Evolutionary conservation across 2,329 filamentous ascomycete genomes (phyloP), one percentile per base, ranked within the genome.

Genomic region (Aureobasidium sp.): DNA sequence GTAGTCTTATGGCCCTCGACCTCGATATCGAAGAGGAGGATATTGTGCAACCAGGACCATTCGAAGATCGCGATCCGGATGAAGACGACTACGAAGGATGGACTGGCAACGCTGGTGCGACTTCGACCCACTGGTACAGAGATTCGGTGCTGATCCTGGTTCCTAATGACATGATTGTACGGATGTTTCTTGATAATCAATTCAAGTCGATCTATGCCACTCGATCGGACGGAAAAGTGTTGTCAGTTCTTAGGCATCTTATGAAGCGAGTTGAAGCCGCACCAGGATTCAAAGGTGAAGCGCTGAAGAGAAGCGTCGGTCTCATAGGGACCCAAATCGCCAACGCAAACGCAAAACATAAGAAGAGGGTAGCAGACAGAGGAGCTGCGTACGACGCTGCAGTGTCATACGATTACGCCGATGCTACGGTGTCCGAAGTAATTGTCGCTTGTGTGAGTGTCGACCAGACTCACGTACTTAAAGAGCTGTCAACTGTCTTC

Each of bases 51-150:
- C 51, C 58, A 11, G 56, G 60, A 21, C 53, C 56, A 7, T 63
- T 63, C 30, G 57, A 56, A 4, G 41, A 44, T 11, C 44, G 60
- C 16, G 48, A 60, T 2, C 59, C 63, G 10, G 66, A 68, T 42
- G 59, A 61, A 12, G 60, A 66, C 53, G 62, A 64, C 14, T 61
- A 62, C 37, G 58, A 55, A 25, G 60, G 57, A 4, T 64, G 54
- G 39, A 67, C 60, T 4, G 65, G 66, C 2, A 67, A 66, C 39
- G 60, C 58, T 16, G 60, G 59, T 10, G 57, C 57, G 17, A 39
- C 41, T 19, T 41, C 61, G 8, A 63, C 62, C 1, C 61, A 59
- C 39, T 61, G 60, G 47, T 68, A 67, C 54, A 59, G 59, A 37
- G 56, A 66, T 40, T 59, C 63, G 8, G 64, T 66, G 7, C 44